Conservation (phyloP, 306 rosid species). For the Begonia masoniana region DNA sequence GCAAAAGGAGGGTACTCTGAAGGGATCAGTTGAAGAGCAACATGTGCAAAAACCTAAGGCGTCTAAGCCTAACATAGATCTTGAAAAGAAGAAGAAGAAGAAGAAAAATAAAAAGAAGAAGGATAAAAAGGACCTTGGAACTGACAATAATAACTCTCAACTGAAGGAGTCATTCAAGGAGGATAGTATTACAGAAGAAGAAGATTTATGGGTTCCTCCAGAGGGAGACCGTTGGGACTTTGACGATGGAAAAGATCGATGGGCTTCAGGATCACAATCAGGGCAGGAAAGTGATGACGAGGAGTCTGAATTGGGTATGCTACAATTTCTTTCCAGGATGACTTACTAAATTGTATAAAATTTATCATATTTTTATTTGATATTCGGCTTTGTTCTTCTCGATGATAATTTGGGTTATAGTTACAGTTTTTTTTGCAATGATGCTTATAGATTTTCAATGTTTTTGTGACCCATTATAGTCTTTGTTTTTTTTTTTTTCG, state of each 20-base stretch:
- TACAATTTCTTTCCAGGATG: conserved; percentile 6
- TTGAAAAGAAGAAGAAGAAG: conserved; percentile 28
- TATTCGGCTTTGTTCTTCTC: too few relatives aligned
- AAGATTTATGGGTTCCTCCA: conserved; percentile 79
- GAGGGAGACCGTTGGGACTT: conserved; percentile 80
- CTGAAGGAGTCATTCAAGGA: conserved; percentile 26
- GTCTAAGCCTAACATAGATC: conserved; percentile 16
- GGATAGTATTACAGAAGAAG: conserved; percentile 43
- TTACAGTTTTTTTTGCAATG: too few relatives aligned
- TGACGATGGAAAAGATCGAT: conserved; percentile 69
- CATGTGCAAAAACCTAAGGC: conserved; percentile 22
- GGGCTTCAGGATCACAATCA: conserved; percentile 61
- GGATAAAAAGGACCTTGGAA: conserved; percentile 16
- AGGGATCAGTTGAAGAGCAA: conserved; percentile 28
- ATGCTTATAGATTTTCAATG: too few relatives aligned
- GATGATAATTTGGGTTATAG: too few relatives aligned
- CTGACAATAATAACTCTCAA: conserved; percentile 39
- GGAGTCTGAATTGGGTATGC: conserved; percentile 35
- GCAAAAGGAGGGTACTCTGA: conserved; percentile 32
- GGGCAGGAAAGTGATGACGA: conserved; percentile 37
- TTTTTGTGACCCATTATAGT: too few relatives aligned
- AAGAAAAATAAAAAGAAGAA: conserved; percentile 9
- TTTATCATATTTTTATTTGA: too few relatives aligned
- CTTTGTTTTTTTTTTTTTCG: too few relatives aligned
- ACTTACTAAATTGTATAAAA: background rate